Conservation (phyloP, 2,329 filamentous ascomycete genomes). For the Botryotinia globosa region DNA sequence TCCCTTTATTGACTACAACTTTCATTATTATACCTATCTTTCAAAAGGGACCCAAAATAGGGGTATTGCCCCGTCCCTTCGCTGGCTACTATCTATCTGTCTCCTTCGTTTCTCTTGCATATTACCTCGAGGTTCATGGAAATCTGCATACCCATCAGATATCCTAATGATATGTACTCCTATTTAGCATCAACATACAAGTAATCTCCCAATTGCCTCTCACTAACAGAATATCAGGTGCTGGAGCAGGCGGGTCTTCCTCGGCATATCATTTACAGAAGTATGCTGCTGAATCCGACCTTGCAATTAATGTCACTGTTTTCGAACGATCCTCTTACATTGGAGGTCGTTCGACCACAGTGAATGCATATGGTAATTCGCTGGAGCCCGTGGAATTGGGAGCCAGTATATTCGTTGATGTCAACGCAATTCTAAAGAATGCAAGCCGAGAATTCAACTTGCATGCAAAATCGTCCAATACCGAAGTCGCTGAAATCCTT, state of each 20-base stretch:
- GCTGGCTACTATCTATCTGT: neutral
- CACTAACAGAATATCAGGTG: constrained; percentile 54
- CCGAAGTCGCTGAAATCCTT: constrained; percentile 48
- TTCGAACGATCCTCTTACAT: constrained; percentile 78
- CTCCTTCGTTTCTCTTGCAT: neutral
- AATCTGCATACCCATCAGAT: neutral
- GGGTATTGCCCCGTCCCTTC: neutral
- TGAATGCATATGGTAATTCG: constrained; percentile 69
- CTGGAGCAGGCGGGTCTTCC: constrained; percentile 84
- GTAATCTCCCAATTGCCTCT: neutral
- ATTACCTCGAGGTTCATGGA: neutral
- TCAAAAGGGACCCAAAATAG: neutral
- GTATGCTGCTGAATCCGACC: constrained; percentile 58
- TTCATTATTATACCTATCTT: neutral
- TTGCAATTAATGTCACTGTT: constrained; percentile 75
- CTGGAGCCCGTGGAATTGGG: constrained; percentile 76
- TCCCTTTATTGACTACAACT: neutral
- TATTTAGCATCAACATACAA: neutral
- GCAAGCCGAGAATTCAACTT: constrained; percentile 72
- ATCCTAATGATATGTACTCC: neutral
- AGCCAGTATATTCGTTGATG: constrained; percentile 84
- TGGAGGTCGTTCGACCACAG: constrained; percentile 84
- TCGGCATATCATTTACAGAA: constrained; percentile 78
- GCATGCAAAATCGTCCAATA: constrained; percentile 47
- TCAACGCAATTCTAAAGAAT: constrained; percentile 78